These are phyloP conservation scores for Hygrophoropsis aurantiaca DNA, from an alignment of 768 basidiomycete species.

Conservation along the genomic window DNA sequence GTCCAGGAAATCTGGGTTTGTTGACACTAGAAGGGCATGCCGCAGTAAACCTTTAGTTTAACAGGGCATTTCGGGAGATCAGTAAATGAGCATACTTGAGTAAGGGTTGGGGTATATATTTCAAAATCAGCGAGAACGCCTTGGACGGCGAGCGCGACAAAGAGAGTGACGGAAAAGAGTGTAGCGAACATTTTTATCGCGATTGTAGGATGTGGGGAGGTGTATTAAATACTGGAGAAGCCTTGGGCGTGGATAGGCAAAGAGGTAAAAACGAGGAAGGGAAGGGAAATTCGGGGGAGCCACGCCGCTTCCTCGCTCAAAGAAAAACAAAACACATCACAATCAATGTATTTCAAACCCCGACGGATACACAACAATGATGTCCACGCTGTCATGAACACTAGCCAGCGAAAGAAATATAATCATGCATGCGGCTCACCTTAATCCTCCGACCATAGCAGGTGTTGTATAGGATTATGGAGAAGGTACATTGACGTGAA, in stretches of 20 bases:
- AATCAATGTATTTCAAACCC: constrained; percentile 15
- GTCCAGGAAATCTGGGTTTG: constrained; percentile 52
- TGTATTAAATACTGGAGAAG: constrained; percentile 26
- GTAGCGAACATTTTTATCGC: constrained; percentile 67
- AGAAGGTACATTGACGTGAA: too few relatives aligned
- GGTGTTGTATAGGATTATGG: too few relatives aligned
- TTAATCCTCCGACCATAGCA: too few relatives aligned
- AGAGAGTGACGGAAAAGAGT: constrained; percentile 72
- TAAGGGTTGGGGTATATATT: constrained; percentile 49
- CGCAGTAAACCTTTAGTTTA: constrained; percentile 1
- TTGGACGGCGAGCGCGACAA: constrained; percentile 53
- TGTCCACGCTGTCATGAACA: not conserved
- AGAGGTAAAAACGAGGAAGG: constrained; percentile 25
- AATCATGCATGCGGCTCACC: too few relatives aligned
- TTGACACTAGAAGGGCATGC: constrained; percentile 55
- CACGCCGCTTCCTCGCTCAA: constrained; percentile 42
- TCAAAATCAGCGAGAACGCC: constrained; percentile 54
- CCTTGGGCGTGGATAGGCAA: constrained; percentile 21
- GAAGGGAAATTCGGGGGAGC: constrained; percentile 25
- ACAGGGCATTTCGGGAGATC: not conserved
- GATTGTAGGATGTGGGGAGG: constrained; percentile 14
- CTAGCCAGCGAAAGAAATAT: too few relatives aligned
- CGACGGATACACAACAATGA: not conserved
- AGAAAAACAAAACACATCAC: constrained; percentile 24
- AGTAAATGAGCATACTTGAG: constrained; percentile 45